Conservation (phyloP, 768 basidiomycete species). For the Amanita rubescens region DNA sequence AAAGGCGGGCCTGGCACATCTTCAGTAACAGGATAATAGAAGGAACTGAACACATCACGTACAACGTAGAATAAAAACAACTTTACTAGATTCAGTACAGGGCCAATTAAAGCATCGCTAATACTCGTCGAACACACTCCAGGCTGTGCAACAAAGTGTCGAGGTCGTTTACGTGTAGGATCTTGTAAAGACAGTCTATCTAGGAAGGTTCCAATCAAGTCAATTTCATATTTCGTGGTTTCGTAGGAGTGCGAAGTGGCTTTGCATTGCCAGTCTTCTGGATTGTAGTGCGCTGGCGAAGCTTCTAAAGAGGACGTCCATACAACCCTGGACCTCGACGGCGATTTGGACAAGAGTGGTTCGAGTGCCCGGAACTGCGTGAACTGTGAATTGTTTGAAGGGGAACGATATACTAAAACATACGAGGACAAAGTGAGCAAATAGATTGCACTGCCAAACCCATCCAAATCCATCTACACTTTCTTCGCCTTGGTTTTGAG, state of each 20-base stretch:
- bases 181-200: slow-evolving; percentile 34
- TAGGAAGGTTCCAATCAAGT: slow-evolving; percentile 52
- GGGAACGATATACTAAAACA: slow-evolving; percentile 18
- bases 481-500: slow-evolving; percentile 49
- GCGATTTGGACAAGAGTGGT: slow-evolving; percentile 39
- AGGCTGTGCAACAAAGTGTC: slow-evolving; percentile 64
- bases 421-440: slow-evolving; percentile 75
- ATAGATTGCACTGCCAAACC: slow-evolving; percentile 82
- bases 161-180: slow-evolving; percentile 22
- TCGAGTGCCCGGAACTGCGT: slow-evolving; percentile 60
- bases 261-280: slow-evolving; percentile 66
- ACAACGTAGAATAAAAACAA: slow-evolving; percentile 57
- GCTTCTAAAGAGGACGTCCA: slow-evolving; percentile 78
- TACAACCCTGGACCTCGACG: slow-evolving; percentile 51
- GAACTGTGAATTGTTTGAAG: not conserved
- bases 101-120: slow-evolving; percentile 35
- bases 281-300: slow-evolving; percentile 43
- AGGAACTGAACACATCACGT: slow-evolving; percentile 19
- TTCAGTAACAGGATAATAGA: slow-evolving; percentile 6
- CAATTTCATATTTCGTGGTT: slow-evolving; percentile 69
- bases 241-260: slow-evolving; percentile 60
- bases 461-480: slow-evolving; percentile 68
- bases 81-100: slow-evolving; percentile 42
- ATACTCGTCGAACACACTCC: slow-evolving; percentile 66
- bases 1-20: slow-evolving; percentile 48